phyloP scores from a whole-genome alignment of 1,284 basidiomycete species.

The Pyrrhoderma lamaoense region DNA sequence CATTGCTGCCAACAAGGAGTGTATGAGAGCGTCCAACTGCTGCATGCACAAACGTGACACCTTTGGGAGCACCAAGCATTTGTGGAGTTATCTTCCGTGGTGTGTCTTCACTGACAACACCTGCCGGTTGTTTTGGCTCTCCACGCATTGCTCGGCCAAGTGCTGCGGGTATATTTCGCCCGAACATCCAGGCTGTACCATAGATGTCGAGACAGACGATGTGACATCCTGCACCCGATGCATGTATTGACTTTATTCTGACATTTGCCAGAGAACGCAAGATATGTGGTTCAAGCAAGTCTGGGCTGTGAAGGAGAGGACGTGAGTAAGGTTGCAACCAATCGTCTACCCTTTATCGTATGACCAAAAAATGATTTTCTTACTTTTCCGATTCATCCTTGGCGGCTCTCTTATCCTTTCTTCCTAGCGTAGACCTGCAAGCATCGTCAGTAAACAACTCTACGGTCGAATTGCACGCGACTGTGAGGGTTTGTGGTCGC shows the following conservation, averaged over 20 bases:
- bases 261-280: conserved; percentile 82
- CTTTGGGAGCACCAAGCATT: conserved; percentile 54
- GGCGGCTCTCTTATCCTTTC: conserved; percentile 23
- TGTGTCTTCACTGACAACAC: conserved; percentile 63
- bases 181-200: conserved; percentile 82
- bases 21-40: conserved; percentile 81
- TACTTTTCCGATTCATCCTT: conserved; percentile 14
- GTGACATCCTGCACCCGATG: conserved; percentile 67
- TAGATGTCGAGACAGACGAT: conserved; percentile 68
- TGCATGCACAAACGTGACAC: conserved; percentile 69
- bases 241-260: conserved; percentile 62
- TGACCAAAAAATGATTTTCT: conserved; percentile 4
- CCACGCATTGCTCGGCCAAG: conserved; percentile 42
- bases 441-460: background rate
- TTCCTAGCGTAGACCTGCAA: conserved; percentile 26
- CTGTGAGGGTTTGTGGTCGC: conserved; percentile 2
- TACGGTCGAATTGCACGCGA: background rate
- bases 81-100: conserved; percentile 56
- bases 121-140: conserved; percentile 29
- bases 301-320: conserved; percentile 39
- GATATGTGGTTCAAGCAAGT: conserved; percentile 81
- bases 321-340: no score
- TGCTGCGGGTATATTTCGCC: conserved; percentile 61
- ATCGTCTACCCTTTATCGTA: no score
- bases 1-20: conserved; percentile 75